These are phyloP conservation scores for Heterobasidion irregulare DNA, from an alignment of 1,284 basidiomycete species.

Conservation along the genomic window DNA sequence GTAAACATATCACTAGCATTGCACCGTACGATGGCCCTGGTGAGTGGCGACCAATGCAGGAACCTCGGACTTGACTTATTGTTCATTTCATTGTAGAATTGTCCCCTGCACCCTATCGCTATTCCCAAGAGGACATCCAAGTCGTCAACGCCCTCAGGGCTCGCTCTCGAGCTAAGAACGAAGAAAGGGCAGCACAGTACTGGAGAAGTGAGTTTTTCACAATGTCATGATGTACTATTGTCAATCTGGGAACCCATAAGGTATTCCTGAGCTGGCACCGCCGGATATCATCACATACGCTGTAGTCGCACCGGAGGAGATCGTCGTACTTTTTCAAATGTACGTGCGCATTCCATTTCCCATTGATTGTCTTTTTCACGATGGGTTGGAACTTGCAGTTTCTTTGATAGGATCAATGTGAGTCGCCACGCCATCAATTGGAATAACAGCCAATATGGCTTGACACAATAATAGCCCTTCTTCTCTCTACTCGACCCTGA, in stretches of 20 bases:
- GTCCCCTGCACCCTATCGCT: not conserved
- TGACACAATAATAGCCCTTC: constrained; percentile 29
- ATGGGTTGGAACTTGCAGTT: constrained; percentile 23
- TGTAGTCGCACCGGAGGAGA: constrained; percentile 43
- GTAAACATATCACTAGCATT: not conserved
- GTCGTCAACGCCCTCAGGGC: not conserved
- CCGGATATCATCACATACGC: constrained; percentile 37
- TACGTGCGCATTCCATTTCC: constrained; percentile 19
- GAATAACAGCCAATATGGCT: not conserved
- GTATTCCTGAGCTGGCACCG: not conserved
- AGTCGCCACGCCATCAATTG: constrained; percentile 11
- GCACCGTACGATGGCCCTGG: not conserved
- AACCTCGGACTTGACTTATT: not conserved
- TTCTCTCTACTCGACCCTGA: constrained; percentile 47
- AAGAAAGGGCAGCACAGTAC: not conserved
- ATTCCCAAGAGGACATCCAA: not conserved
- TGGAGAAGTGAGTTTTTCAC: not conserved
- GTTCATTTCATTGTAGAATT: not conserved
- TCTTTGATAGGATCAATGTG: constrained; percentile 46
- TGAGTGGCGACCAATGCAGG: not conserved
- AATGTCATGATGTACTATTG: not conserved
- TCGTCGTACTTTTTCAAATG: constrained; percentile 52
- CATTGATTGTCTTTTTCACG: not conserved
- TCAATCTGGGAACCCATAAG: not conserved
- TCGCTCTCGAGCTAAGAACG: not conserved